These are phyloP conservation scores for Scytalidium lignicola DNA, from an alignment of 2,329 filamentous ascomycete genomes.

Conservation along the genomic window DNA sequence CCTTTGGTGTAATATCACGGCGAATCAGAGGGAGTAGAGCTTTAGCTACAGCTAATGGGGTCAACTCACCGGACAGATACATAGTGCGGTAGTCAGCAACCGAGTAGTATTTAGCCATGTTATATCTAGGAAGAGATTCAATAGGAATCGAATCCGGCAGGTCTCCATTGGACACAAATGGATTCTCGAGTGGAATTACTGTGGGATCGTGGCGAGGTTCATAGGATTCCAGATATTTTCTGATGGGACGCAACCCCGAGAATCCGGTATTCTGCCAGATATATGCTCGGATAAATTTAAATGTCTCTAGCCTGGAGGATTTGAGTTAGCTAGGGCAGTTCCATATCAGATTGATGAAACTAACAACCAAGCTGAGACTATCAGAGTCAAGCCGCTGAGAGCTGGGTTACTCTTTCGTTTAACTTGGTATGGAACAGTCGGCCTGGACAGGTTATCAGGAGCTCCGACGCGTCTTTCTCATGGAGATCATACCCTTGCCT, in stretches of 20 bases:
- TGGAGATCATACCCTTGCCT: constrained; percentile 27
- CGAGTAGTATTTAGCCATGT: constrained; percentile 50
- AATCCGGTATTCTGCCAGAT: constrained; percentile 65
- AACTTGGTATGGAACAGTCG: constrained; percentile 38
- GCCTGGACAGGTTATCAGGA: constrained; percentile 21
- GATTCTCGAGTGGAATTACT: constrained; percentile 36
- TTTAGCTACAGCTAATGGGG: constrained; percentile 39
- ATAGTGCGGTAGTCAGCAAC: constrained; percentile 37
- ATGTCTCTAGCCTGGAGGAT: constrained; percentile 41
- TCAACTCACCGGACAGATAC: constrained; percentile 40
- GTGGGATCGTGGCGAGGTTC: constrained; percentile 43
- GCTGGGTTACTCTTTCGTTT: constrained; percentile 49
- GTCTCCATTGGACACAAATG: constrained; percentile 19
- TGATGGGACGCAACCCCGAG: constrained; percentile 38
- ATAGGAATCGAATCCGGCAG: constrained; percentile 35
- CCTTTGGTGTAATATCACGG: constrained; percentile 31
- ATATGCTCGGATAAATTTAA: constrained; percentile 52
- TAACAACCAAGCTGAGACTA: constrained; percentile 50
- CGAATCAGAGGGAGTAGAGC: constrained; percentile 42
- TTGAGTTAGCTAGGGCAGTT: constrained; percentile 1
- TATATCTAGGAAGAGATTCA: constrained; percentile 60
- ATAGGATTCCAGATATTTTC: constrained; percentile 36
- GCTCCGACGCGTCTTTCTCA: neutral
- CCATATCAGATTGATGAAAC: constrained; percentile 18
- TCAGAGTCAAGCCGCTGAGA: constrained; percentile 49